Evolutionary conservation across 1,284 basidiomycete species (phyloP).

Genomic region (Cryptococcus jaspeensis): DNA sequence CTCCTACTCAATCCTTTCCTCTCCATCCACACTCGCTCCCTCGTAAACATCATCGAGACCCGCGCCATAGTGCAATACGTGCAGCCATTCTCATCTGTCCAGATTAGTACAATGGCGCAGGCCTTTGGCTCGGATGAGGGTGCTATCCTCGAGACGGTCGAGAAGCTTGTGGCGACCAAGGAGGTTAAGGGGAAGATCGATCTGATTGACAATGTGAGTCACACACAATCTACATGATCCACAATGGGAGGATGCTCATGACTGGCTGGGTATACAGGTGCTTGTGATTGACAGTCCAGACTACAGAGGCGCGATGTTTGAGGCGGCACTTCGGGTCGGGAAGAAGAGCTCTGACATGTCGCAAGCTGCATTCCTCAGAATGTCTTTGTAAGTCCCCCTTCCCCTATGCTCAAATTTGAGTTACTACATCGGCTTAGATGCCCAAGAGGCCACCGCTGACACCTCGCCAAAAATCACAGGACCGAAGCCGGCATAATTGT

Average conservation of each 20-base stretch:
- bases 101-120: conserved; percentile 35
- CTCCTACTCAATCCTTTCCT: conserved; percentile 26
- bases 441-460: too few species aligned
- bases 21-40: conserved; percentile 16
- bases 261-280: conserved; percentile 15
- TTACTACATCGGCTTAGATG: too few species aligned
- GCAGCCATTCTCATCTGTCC: conserved; percentile 37
- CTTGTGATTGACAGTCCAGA: conserved; percentile 26
- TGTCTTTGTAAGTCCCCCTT: conserved; percentile 35
- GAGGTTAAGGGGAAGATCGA: conserved; percentile 40
- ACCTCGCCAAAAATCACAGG: too few species aligned
- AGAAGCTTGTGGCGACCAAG: conserved; percentile 26
- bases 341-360: conserved; percentile 20
- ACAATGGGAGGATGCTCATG: neutral
- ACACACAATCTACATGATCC: neutral
- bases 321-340: conserved; percentile 23
- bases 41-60: conserved; percentile 31
- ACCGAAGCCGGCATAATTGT: too few species aligned
- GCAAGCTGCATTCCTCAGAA: conserved; percentile 30
- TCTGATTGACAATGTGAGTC: conserved; percentile 40
- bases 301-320: conserved; percentile 29
- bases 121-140: conserved; percentile 29
- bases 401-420: too few species aligned
- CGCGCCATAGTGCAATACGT: conserved; percentile 44
- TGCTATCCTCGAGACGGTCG: conserved; percentile 29